These are phyloP conservation scores for Penicillium sp. DNA, from an alignment of 2,329 filamentous ascomycete genomes.

Conservation along the genomic window DNA sequence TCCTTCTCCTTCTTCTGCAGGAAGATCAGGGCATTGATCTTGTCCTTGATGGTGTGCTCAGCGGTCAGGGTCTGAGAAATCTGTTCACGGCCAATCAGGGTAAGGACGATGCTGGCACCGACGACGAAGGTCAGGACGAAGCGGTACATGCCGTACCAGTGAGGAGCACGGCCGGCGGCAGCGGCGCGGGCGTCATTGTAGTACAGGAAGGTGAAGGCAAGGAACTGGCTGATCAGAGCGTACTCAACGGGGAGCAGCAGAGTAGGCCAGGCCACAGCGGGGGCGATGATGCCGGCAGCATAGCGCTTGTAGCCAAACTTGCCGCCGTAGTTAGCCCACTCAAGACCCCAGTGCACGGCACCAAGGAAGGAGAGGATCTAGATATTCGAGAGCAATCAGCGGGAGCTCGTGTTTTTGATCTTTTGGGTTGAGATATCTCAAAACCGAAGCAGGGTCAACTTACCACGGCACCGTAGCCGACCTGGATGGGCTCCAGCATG, in stretches of 20 bases:
- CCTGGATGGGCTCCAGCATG: slow-evolving; percentile 79
- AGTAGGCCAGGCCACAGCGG: slow-evolving; percentile 85
- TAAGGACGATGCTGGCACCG: slow-evolving; percentile 76
- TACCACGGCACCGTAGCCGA: slow-evolving; percentile 85
- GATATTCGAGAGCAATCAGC: slow-evolving; percentile 9
- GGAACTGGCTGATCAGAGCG: slow-evolving; percentile 81
- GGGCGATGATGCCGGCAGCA: slow-evolving; percentile 75
- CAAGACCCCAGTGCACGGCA: slow-evolving; percentile 89
- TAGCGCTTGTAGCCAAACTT: slow-evolving; percentile 76
- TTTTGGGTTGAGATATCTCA: background rate
- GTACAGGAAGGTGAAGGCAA: slow-evolving; percentile 81
- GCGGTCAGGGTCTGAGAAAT: slow-evolving; percentile 50
- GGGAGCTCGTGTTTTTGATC: background rate
- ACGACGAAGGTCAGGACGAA: slow-evolving; percentile 91
- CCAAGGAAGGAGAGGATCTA: slow-evolving; percentile 91
- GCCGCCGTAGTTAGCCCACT: slow-evolving; percentile 70
- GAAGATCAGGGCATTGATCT: slow-evolving; percentile 54
- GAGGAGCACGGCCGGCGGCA: slow-evolving; percentile 72
- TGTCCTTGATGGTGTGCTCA: slow-evolving; percentile 46
- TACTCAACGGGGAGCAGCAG: slow-evolving; percentile 80
- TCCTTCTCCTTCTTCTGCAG: slow-evolving; percentile 48
- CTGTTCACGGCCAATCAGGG: slow-evolving; percentile 77
- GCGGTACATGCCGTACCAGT: slow-evolving; percentile 86
- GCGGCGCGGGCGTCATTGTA: slow-evolving; percentile 76
- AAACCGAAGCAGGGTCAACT: slow-evolving; percentile 33